Base-by-base conservation (phyloP, 805 yeast species). In the Ogataea siamensis region DNA sequence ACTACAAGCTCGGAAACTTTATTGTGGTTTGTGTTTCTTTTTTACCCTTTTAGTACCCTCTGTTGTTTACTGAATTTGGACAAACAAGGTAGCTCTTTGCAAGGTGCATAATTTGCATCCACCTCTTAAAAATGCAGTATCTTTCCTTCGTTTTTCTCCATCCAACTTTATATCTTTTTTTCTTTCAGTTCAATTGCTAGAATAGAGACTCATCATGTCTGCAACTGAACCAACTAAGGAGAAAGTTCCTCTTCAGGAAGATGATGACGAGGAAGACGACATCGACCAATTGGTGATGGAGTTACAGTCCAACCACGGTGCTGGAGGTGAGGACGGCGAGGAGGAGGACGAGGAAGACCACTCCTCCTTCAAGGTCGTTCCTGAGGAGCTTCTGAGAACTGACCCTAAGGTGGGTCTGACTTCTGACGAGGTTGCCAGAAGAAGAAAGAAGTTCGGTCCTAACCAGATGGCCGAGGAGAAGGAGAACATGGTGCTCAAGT, bases 391-490 rank as follows among this genome's bases (percentile, higher is more conserved):
- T 51, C 73, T 87, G 57, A 82, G 83, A 66, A 87, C 96, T 46
- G 86, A 83, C 71, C 88, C 89, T 37, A 62, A 78, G 36, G 62
- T 62, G 54, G 96, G 96, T 78, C 76, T 87, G 59, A 63, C 82
- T 46, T 67, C 78, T 45, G 94, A 83, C 31, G 95, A 87, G 66
- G 94, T 85, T 43, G 40, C 65, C 60, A 80, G 73, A 66, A 81
- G 96, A 76, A 78, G 94, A 72, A 86, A 85, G 85, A 85, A 82
- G 78, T 87, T 67, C 61, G 96, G 96, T 75, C 70, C 78, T 50
- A 87, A 87, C 69, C 89, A 84, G 71, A 84, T 87, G 94, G 79
- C 85, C 52, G 95, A 87, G 71, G 95, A 87, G 64, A 69, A 76
- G 55, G 95, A 86, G 71, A 83, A 82, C 72, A 51, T 83, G 67